Percentiles rank a stretch among this genome's conserved stretches.
Conservation (phyloP, 345 rosid genomes). For the Populus tremula region DNA sequence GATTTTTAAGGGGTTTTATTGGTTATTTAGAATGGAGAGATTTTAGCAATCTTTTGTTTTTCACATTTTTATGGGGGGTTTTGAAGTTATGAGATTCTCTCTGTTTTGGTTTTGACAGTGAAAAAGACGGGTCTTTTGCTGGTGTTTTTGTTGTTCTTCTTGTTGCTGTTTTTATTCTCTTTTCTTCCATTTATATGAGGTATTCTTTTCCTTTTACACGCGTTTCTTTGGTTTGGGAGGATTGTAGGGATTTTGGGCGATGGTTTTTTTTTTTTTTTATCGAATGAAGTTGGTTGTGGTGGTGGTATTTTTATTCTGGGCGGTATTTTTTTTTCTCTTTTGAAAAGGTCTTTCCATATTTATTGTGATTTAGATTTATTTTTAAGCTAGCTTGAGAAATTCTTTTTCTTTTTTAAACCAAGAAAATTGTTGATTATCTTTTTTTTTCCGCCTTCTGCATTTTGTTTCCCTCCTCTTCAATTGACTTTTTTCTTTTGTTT, state of each 20-base stretch:
- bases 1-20: background rate
- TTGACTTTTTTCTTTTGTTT: background rate
- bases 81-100: background rate
- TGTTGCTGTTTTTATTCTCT: background rate
- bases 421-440: background rate
- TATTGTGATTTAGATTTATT: background rate
- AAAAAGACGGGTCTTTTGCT: background rate
- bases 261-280: background rate
- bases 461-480: background rate
- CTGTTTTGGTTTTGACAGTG: background rate
- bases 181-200: background rate
- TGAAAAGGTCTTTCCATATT: background rate
- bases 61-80: background rate
- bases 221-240: constrained; percentile 1
- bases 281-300: background rate
- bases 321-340: background rate
- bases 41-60: background rate
- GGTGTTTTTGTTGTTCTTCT: background rate
- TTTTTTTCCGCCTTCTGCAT: too few relatives aligned
- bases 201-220: constrained; percentile 3
- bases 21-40: constrained; percentile 3
- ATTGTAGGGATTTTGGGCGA: background rate
- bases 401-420: background rate
- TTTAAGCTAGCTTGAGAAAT: background rate
- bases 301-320: background rate